Evolutionary conservation across 768 basidiomycete species (phyloP).

Genomic region (Boletus rubroflammeus): DNA sequence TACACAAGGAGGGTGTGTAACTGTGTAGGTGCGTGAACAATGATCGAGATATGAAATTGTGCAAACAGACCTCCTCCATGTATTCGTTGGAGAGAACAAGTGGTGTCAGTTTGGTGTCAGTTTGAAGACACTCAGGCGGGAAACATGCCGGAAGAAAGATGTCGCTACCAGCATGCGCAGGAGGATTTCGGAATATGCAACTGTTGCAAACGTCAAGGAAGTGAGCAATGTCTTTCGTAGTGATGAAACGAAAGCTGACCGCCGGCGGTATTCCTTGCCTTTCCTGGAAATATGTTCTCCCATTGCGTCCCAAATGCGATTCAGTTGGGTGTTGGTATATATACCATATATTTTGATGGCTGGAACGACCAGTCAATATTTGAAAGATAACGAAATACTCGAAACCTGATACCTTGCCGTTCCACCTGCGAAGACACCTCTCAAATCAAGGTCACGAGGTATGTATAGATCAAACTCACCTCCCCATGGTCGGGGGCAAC

Average conservation of each 20-base stretch:
- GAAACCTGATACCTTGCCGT: conserved; percentile 33
- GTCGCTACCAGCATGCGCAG: conserved; percentile 35
- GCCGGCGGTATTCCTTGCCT: conserved; percentile 50
- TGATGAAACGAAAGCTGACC: conserved; percentile 33
- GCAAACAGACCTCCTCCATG: conserved; percentile 40
- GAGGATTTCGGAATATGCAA: conserved; percentile 42
- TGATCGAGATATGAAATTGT: not conserved
- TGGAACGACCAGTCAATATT: conserved; percentile 10
- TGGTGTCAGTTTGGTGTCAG: conserved; percentile 12
- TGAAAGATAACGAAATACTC: not conserved
- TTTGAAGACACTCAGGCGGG: conserved; percentile 34
- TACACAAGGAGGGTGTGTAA: conserved; percentile 61
- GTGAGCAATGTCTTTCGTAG: not conserved
- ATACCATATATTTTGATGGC: conserved; percentile 50
- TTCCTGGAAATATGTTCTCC: conserved; percentile 39
- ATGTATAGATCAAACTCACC: conserved; percentile 15
- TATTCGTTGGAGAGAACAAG: conserved; percentile 43
- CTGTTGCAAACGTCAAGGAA: conserved; percentile 22
- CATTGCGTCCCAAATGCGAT: conserved; percentile 46
- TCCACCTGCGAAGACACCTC: conserved; percentile 31
- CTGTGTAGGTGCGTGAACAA: conserved; percentile 26
- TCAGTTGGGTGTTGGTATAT: conserved; percentile 46
- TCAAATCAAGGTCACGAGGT: not conserved
- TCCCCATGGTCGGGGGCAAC: conserved; percentile 37
- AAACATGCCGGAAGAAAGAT: conserved; percentile 54